Conservation (phyloP, 2,329 filamentous ascomycete genomes). For the Plenodomus lindquistii region DNA sequence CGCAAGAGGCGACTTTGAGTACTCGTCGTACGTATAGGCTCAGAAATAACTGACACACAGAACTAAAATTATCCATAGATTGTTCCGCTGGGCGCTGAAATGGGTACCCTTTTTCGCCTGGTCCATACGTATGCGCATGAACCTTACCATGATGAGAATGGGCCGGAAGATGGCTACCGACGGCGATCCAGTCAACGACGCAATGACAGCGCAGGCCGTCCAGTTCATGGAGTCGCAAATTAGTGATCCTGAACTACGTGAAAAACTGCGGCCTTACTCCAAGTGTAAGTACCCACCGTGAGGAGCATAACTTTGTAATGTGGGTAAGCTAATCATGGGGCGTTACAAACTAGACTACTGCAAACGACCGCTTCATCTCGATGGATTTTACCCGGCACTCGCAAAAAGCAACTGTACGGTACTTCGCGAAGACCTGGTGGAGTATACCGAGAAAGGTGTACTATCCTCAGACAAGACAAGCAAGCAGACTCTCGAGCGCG, state of each 20-base stretch:
- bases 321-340: background rate
- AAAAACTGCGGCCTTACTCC: background rate
- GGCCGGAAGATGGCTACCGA: no score
- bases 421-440: background rate
- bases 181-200: background rate
- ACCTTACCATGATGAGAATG: background rate
- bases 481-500: background rate
- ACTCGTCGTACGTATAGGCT: background rate
- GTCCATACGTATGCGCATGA: conserved; percentile 5
- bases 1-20: background rate
- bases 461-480: background rate
- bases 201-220: background rate
- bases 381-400: background rate
- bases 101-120: conserved; percentile 1
- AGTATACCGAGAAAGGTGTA: background rate
- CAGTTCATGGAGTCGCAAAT: background rate
- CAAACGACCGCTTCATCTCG: conserved; percentile 1
- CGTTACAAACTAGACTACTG: background rate
- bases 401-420: background rate
- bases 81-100: background rate
- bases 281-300: conserved; percentile 1
- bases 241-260: background rate
- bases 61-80: background rate
- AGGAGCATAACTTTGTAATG: background rate
- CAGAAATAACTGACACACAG: no score